These are phyloP conservation scores for Clavispora fructus DNA, from an alignment of 805 yeast species.

Conservation along the genomic window DNA sequence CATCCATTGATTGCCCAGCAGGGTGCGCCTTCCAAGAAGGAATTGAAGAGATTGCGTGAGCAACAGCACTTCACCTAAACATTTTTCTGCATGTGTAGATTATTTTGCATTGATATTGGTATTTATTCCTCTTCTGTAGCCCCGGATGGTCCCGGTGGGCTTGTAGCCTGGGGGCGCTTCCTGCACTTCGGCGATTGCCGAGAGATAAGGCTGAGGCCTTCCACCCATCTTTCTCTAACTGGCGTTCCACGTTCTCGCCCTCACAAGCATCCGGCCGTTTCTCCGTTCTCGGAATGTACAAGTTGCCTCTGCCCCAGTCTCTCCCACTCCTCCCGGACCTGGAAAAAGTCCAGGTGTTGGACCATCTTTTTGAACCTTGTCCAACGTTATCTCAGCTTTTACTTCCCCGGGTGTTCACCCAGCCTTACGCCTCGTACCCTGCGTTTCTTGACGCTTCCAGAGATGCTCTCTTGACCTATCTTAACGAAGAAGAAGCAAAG, in stretches of 20 bases:
- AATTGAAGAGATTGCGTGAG: constrained; percentile 39
- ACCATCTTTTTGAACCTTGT: constrained; percentile 65
- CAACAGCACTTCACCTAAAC: constrained; percentile 37
- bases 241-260: too few species aligned
- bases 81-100: constrained; percentile 8
- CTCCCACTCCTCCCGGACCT: constrained; percentile 11
- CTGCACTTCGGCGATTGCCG: constrained; percentile 1
- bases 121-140: neutral
- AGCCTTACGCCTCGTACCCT: constrained; percentile 16
- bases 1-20: constrained; percentile 44
- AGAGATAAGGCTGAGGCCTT: neutral
- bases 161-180: neutral
- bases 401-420: constrained; percentile 23
- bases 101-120: constrained; percentile 5
- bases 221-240: too few species aligned
- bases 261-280: neutral
- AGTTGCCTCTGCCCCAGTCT: constrained; percentile 7
- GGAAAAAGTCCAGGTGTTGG: constrained; percentile 38
- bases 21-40: constrained; percentile 38
- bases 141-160: too few species aligned
- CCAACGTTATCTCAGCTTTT: constrained; percentile 34
- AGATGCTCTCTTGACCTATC: constrained; percentile 26
- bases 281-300: neutral
- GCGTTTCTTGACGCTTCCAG: constrained; percentile 46
- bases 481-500: constrained; percentile 20